phyloP scores from a whole-genome alignment of 116 monocot species.

The Trichopus zeylanicus region DNA sequence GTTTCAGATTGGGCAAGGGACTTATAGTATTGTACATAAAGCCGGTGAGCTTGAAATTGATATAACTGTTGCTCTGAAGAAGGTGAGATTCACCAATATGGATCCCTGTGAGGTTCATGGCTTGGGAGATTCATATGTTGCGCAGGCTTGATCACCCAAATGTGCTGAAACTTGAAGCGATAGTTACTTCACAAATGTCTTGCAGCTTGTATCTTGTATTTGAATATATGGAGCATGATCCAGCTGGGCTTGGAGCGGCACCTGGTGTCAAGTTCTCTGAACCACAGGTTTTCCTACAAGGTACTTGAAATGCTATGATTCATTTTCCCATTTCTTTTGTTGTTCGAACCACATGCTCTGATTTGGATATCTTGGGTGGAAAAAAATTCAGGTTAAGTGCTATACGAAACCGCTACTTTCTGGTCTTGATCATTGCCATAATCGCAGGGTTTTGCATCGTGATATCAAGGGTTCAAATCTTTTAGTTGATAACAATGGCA shows the following conservation, averaged over 20 bases:
- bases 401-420: conserved; percentile 27
- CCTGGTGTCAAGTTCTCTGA: conserved; percentile 43
- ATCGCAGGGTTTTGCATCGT: conserved; percentile 27
- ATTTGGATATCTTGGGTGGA: not conserved
- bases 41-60: conserved; percentile 48
- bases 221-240: conserved; percentile 70
- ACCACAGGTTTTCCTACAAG: conserved; percentile 57
- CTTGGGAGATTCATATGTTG: conserved; percentile 50
- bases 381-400: conserved; percentile 43
- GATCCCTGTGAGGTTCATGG: conserved; percentile 60
- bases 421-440: conserved; percentile 47
- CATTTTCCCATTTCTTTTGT: not conserved
- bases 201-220: conserved; percentile 50
- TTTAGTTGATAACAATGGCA: conserved; percentile 38
- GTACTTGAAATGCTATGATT: too few relatives aligned
- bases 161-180: conserved; percentile 43
- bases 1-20: conserved; percentile 70
- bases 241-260: conserved; percentile 41
- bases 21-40: conserved; percentile 51
- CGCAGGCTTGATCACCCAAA: conserved; percentile 60
- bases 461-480: conserved; percentile 73
- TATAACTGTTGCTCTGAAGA: conserved; percentile 53
- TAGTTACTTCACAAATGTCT: conserved; percentile 48
- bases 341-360: not conserved
- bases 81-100: conserved; percentile 54